phyloP scores from a whole-genome alignment of 495 filamentous ascomycete genomes.

The Tuber borchii region DNA sequence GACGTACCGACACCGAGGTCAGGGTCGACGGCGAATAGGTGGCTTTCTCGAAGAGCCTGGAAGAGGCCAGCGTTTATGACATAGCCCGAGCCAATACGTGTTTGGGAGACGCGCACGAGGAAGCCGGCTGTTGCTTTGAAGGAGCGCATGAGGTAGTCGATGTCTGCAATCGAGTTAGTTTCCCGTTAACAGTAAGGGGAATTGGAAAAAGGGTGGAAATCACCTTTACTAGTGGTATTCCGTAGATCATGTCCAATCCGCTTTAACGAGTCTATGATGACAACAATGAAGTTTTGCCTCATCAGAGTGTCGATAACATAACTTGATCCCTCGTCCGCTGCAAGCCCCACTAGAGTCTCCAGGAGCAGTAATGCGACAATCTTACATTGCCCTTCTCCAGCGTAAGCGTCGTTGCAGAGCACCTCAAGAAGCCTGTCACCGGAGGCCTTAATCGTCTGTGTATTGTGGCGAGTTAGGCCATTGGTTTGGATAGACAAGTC shows the following conservation, averaged over 20 bases:
- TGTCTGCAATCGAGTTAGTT: conserved; percentile 46
- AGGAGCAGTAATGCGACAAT: conserved; percentile 73
- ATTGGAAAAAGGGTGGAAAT: conserved; percentile 23
- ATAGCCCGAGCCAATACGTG: conserved; percentile 66
- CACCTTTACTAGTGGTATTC: conserved; percentile 51
- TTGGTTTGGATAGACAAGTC: conserved; percentile 46
- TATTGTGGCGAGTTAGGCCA: conserved; percentile 52
- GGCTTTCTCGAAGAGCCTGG: conserved; percentile 66
- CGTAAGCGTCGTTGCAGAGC: conserved; percentile 88
- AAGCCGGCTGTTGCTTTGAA: conserved; percentile 72
- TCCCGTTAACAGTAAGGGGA: background rate
- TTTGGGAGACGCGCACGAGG: conserved; percentile 76
- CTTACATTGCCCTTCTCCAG: conserved; percentile 70
- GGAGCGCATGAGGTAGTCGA: conserved; percentile 54
- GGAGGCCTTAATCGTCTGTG: conserved; percentile 65
- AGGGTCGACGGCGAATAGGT: conserved; percentile 82
- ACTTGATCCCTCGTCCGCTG: conserved; percentile 56
- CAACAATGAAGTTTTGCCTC: conserved; percentile 78
- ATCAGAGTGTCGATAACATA: conserved; percentile 72
- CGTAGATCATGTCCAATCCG: conserved; percentile 59
- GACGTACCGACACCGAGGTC: conserved; percentile 74
- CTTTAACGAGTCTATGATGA: conserved; percentile 78
- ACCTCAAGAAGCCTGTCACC: conserved; percentile 75
- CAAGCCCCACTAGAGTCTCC: conserved; percentile 62
- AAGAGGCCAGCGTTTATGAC: conserved; percentile 88